These are phyloP conservation scores for Pleurotus djamor DNA, from an alignment of 768 basidiomycete genomes.

Conservation along the genomic window DNA sequence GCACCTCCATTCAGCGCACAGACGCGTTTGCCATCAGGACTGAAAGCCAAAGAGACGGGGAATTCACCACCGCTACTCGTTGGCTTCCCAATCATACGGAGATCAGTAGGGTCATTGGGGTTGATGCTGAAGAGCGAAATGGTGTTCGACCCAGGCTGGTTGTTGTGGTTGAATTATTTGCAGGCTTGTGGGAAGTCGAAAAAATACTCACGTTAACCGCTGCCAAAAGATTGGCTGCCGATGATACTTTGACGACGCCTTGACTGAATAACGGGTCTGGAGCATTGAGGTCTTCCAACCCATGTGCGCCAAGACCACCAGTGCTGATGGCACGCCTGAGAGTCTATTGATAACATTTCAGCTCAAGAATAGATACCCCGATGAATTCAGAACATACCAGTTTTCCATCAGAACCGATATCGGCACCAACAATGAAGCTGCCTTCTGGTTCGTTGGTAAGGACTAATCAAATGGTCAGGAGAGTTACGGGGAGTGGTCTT, in stretches of 20 bases:
- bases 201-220: conserved; percentile 25
- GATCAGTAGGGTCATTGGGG: conserved; percentile 35
- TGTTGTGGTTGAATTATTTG: not conserved
- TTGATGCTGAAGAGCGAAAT: conserved; percentile 38
- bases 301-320: conserved; percentile 33
- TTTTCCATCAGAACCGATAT: conserved; percentile 39
- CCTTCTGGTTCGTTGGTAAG: conserved; percentile 47
- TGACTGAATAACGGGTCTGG: conserved; percentile 41
- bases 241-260: conserved; percentile 35
- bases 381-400: conserved; percentile 22
- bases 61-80: conserved; percentile 46
- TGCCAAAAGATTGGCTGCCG: conserved; percentile 28
- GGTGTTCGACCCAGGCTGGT: conserved; percentile 46
- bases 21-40: conserved; percentile 25
- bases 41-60: conserved; percentile 42
- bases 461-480: conserved; percentile 23
- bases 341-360: conserved; percentile 12
- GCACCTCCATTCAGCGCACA: conserved; percentile 43
- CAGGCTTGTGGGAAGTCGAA: not conserved
- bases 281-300: conserved; percentile 24
- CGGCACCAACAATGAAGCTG: conserved; percentile 41
- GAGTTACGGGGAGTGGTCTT: not conserved
- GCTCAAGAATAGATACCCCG: not conserved
- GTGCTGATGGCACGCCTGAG: conserved; percentile 25
- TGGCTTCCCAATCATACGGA: conserved; percentile 41